These are phyloP conservation scores for Trametes villosa DNA, from an alignment of 768 basidiomycete genomes.

Conservation along the genomic window DNA sequence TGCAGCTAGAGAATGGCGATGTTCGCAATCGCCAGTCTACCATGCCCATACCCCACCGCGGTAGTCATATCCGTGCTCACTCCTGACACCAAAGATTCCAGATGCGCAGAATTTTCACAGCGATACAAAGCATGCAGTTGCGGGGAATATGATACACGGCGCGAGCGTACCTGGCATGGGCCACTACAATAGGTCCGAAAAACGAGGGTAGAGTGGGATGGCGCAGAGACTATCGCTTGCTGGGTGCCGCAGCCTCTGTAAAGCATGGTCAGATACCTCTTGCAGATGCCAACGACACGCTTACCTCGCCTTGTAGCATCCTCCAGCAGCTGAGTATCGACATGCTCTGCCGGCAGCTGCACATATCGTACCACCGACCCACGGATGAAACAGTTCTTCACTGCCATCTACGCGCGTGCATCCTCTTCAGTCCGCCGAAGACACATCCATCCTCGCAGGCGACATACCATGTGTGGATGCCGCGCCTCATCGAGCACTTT, in stretches of 20 bases:
- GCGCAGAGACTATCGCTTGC: constrained; percentile 7
- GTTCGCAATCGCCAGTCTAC: too few relatives aligned
- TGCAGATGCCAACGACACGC: constrained; percentile 7
- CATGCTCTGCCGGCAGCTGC: constrained; percentile 87
- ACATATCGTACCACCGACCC: constrained; percentile 99
- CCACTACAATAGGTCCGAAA: not conserved
- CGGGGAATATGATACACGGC: not conserved
- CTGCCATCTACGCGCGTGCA: constrained; percentile 76
- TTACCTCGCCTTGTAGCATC: constrained; percentile 95
- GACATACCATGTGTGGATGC: constrained; percentile 94
- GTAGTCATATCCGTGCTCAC: too few relatives aligned
- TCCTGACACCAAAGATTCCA: too few relatives aligned
- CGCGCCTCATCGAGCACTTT: constrained; percentile 88
- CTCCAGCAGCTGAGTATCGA: constrained; percentile 94
- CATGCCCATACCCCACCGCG: too few relatives aligned
- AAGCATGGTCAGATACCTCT: not conserved
- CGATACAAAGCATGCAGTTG: not conserved
- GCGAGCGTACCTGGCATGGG: constrained; percentile 8
- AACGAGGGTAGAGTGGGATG: not conserved
- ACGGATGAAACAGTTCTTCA: constrained; percentile 98
- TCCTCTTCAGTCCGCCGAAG: too few relatives aligned
- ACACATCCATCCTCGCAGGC: too few relatives aligned
- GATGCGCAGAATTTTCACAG: not conserved
- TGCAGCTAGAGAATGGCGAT: too few relatives aligned
- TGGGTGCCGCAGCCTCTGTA: constrained; percentile 11